Base-by-base conservation (phyloP, 2,329 filamentous ascomycete genomes). In the Ophiostoma ulmi region DNA sequence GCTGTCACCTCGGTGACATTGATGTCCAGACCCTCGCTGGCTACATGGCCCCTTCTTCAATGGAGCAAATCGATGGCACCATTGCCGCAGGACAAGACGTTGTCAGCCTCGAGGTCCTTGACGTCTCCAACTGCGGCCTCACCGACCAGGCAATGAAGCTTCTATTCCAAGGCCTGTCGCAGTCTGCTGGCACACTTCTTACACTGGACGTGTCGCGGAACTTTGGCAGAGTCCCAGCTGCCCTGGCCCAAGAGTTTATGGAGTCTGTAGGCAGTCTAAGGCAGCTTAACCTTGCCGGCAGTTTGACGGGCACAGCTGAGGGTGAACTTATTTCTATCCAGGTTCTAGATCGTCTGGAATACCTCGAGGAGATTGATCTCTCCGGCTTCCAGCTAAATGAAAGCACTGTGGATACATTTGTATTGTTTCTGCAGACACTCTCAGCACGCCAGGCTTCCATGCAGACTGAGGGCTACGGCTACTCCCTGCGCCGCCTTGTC, bases 161-260 rank as follows among this genome's bases (percentile, higher is more conserved):
- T 55, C 75, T 87, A 5, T 85, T 85, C 79, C 80, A 80, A 35
- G 81, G 80, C 0, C 78, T 87, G 67, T 78, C 79, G 11, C 78
- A 80, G 26, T 72, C 73, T 2, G 69, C 72, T 2, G 66, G 71
- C 8, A 81, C 79, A 20, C 74, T 88, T 20, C 81, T 85, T 74
- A 77, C 78, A 5, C 79, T 88, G 11, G 82, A 87, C 69, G 81
- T 85, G 0, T 86, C 85, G 4, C 80, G 83, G 48, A 88, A 87
- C 71, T 79, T 81, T 31, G 84, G 85, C 14, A 81, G 82, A 6
- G 80, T 86, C 36, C 82, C 83, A 3, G 82, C 83, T n/a, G 78
- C 80, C n/a, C 77, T 81, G 52, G 77, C 86, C 0, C 79, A 82
- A 8, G 76, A 80, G 22, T 80, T 84, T 3, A 78, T 86, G 7